These are phyloP conservation scores for Physaria fendleri DNA, from an alignment of 345 rosid genomes.

Conservation along the genomic window DNA sequence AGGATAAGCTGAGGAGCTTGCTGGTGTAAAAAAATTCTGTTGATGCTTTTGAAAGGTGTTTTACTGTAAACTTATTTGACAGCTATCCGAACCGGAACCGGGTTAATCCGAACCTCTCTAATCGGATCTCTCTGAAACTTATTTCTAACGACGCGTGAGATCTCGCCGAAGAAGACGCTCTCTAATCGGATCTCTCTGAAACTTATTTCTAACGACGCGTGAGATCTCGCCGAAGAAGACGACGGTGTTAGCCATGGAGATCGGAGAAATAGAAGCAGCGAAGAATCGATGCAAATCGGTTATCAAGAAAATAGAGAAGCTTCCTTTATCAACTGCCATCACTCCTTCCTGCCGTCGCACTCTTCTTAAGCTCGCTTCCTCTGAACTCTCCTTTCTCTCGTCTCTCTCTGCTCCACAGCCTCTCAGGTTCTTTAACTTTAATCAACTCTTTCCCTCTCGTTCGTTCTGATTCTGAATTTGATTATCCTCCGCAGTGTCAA, in stretches of 20 bases:
- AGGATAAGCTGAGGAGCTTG: too few species aligned
- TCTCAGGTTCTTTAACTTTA: constrained; percentile 37
- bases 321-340: constrained; percentile 32
- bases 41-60: too few species aligned
- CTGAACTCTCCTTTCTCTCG: constrained; percentile 74
- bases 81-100: too few species aligned
- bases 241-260: constrained; percentile 13
- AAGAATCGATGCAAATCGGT: constrained; percentile 47
- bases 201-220: background rate
- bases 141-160: too few species aligned
- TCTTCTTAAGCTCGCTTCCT: constrained; percentile 56
- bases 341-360: constrained; percentile 49
- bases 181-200: background rate
- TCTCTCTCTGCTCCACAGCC: constrained; percentile 34
- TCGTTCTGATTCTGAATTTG: background rate
- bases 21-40: too few species aligned
- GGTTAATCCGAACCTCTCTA: too few species aligned
- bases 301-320: constrained; percentile 34
- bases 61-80: too few species aligned
- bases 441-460: background rate
- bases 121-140: too few species aligned
- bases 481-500: constrained; percentile 41
- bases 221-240: background rate
- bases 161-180: too few species aligned
- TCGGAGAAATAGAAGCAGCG: constrained; percentile 37